Conservation (phyloP, 441 rosid species). For the Gossypium laxum region DNA sequence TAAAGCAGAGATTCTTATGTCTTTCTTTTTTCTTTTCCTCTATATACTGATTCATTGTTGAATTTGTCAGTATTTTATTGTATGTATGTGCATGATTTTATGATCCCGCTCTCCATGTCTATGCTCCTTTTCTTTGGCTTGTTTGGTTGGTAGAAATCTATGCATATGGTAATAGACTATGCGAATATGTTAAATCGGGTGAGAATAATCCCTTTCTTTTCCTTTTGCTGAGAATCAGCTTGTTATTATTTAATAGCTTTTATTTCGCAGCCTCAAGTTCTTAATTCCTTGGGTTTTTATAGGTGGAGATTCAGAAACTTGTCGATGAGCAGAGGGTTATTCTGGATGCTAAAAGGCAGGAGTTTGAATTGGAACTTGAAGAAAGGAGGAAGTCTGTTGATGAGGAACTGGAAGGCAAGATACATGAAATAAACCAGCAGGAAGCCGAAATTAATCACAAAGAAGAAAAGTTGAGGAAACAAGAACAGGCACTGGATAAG, state of each 20-base stretch:
- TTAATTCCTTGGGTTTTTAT: conserved; percentile 15
- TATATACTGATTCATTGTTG: background rate
- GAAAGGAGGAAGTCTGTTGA: conserved; percentile 47
- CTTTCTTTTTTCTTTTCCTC: background rate
- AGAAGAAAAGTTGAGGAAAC: conserved; percentile 51
- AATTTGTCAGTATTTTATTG: background rate
- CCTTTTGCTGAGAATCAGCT: conserved; percentile 4
- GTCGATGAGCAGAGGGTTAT: conserved; percentile 50
- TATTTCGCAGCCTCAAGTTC: conserved; percentile 8
- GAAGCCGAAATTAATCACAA: conserved; percentile 42
- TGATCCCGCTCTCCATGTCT: background rate
- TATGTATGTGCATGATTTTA: background rate
- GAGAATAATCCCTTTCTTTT: background rate
- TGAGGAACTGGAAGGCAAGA: conserved; percentile 44
- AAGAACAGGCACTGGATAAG: conserved; percentile 45
- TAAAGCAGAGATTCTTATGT: background rate
- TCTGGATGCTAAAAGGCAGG: conserved; percentile 41
- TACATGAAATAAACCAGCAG: conserved; percentile 32
- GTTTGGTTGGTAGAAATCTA: background rate
- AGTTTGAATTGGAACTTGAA: conserved; percentile 50
- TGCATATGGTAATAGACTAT: background rate
- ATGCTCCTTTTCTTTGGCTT: background rate
- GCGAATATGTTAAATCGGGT: background rate
- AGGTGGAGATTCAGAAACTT: conserved; percentile 58
- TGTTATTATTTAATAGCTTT: conserved; percentile 2